Evolutionary conservation across 2,329 filamentous ascomycete species (phyloP).

Genomic region (Talaromyces sp.): DNA sequence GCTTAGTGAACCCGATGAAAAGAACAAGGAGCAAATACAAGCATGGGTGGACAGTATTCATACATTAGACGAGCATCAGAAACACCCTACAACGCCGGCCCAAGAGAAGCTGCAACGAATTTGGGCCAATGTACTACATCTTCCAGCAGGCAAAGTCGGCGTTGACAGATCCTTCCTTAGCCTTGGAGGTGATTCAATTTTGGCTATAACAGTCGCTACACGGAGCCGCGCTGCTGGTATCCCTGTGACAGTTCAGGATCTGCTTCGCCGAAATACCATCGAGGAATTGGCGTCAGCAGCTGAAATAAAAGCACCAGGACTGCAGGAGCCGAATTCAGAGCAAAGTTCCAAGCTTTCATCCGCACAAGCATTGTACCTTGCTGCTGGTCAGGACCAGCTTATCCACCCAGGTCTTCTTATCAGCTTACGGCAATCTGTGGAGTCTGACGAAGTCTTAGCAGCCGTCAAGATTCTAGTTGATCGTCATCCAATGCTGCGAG

Average conservation of each 20-base stretch:
- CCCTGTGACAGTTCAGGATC: not conserved
- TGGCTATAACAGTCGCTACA: not conserved
- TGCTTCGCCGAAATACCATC: not conserved
- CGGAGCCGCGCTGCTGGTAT: not conserved
- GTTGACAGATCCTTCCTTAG: not conserved
- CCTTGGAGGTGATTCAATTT: constrained; percentile 2
- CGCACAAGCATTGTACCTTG: not conserved
- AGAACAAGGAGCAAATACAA: not conserved
- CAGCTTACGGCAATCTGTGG: not conserved
- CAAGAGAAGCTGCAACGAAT: not conserved
- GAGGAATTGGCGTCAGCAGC: not conserved
- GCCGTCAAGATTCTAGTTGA: not conserved
- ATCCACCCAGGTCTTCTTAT: not conserved
- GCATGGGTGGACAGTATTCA: not conserved
- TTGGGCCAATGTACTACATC: not conserved
- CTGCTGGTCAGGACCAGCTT: not conserved
- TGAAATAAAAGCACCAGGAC: not conserved
- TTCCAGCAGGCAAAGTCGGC: not conserved
- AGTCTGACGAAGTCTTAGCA: not conserved
- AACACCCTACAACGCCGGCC: not conserved
- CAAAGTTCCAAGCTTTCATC: not conserved
- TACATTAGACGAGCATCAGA: not conserved
- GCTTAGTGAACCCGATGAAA: not conserved
- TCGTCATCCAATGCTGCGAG: not conserved
- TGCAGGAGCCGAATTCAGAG: not conserved